phyloP scores from a whole-genome alignment of 2,329 filamentous ascomycete species.

The Alternaria rosae region DNA sequence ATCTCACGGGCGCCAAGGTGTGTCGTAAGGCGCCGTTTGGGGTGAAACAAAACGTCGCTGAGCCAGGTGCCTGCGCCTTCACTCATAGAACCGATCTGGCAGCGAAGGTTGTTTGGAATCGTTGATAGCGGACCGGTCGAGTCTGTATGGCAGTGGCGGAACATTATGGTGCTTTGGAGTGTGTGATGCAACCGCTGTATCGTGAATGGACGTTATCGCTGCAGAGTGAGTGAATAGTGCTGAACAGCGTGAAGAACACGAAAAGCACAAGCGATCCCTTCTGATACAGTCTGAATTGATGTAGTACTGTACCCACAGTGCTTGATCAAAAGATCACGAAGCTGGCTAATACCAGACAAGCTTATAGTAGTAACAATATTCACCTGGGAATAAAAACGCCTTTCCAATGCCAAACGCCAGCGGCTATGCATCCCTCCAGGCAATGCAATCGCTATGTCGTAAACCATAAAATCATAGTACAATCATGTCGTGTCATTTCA shows the following conservation, averaged over 20 bases:
- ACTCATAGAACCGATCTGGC: not conserved
- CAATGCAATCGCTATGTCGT: conserved; percentile 4
- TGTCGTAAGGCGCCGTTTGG: not conserved
- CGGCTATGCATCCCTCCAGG: conserved; percentile 3
- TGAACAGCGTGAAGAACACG: not conserved
- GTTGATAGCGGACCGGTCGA: not conserved
- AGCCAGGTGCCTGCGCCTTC: not conserved
- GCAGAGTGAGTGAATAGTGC: not conserved
- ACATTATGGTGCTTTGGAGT: not conserved
- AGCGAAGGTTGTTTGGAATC: not conserved
- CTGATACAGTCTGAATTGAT: not conserved
- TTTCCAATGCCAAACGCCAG: conserved; percentile 7
- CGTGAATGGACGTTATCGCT: not conserved
- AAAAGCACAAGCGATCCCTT: not conserved
- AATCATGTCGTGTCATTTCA: not conserved
- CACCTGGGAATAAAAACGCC: not conserved
- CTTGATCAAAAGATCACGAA: not conserved
- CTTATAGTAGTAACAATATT: not conserved
- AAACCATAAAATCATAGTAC: conserved; percentile 10
- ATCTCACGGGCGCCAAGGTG: not conserved
- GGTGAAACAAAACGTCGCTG: not conserved
- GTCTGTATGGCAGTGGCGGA: not conserved
- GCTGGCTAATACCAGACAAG: not conserved
- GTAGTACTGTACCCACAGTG: not conserved
- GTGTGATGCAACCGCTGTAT: not conserved